Conservation (phyloP, 2,329 filamentous ascomycete species). For the Colletotrichum sp. region DNA sequence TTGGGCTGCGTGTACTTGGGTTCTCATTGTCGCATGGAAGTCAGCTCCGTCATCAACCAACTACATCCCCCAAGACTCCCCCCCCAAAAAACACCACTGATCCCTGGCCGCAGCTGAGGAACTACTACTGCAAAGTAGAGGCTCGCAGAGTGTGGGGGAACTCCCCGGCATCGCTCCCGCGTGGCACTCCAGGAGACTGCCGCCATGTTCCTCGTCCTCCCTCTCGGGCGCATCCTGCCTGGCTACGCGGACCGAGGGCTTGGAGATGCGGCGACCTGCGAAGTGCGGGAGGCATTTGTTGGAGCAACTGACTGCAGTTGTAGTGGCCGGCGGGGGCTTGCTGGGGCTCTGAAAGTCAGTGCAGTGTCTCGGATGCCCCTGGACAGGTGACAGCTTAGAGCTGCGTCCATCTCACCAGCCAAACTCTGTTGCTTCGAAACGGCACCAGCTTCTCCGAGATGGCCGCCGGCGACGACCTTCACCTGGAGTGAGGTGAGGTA, state of each 20-base stretch:
- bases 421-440: background rate
- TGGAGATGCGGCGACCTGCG: constrained; percentile 12
- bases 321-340: background rate
- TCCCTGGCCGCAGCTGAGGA: background rate
- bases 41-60: background rate
- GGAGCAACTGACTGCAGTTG: background rate
- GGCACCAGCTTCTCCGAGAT: background rate
- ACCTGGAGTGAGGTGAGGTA: background rate
- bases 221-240: constrained; percentile 3
- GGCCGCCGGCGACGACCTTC: background rate
- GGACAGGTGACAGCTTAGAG: background rate
- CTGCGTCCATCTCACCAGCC: background rate
- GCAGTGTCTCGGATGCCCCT: background rate
- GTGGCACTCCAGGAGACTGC: constrained; percentile 10
- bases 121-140: background rate
- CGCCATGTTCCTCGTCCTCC: background rate
- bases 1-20: background rate
- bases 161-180: constrained; percentile 15
- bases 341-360: background rate
- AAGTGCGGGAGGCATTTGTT: background rate
- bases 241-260: background rate
- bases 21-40: background rate
- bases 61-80: background rate
- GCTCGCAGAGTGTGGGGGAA: constrained; percentile 8
- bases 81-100: background rate